Base-by-base conservation (phyloP, 345 rosid species). In the Lumnitzera littorea region DNA sequence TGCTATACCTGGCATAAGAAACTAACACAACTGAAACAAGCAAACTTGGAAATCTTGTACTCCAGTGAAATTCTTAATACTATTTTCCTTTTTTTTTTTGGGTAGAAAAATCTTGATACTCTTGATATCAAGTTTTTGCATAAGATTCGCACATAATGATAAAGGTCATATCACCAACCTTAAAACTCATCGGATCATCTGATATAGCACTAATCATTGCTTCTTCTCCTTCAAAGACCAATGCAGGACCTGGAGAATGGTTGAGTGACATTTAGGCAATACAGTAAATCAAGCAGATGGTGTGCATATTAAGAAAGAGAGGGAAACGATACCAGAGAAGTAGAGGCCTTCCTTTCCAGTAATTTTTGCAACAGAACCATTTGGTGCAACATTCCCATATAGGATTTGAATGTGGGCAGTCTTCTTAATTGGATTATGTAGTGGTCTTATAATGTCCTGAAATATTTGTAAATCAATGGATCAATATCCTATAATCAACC, bases 291-390 rank as follows among this genome's bases (percentile, higher is more conserved):
- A 20, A 49, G 52, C 4, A 64, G 43, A 36, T 9, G 11, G 43
- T 36, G 43, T 0, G 64, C 41, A 20, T 24, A 48, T 56, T 12
- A 15, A 15, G 3, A 52, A 57, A 29, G 6, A 1, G 58, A 55
- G 15, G 62, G 41, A 64, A 56, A 46, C 10, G 24, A 52, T 58
- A 94, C 99, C 99, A 62, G 92, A 84, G 74, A 94, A 94, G 79
- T 80, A 86, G 16, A 94, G 74, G 27, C 99, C 99, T 75, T 94
- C 99, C 74, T 94, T 94, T 72, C 99, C 99, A 2, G 99, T 94
- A 70, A 94, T 94, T 77, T 94, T 94, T 55, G 99, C 99, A 36
- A 94, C 96, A 66, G 96, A 94, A 67, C 99, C 99, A n/a, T 91
- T 85, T 13, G 99, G 95, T 27, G 99, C 96, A 55, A 94, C 75